Evolutionary conservation across 768 basidiomycete genomes (phyloP).

Genomic region (Mycena pura): DNA sequence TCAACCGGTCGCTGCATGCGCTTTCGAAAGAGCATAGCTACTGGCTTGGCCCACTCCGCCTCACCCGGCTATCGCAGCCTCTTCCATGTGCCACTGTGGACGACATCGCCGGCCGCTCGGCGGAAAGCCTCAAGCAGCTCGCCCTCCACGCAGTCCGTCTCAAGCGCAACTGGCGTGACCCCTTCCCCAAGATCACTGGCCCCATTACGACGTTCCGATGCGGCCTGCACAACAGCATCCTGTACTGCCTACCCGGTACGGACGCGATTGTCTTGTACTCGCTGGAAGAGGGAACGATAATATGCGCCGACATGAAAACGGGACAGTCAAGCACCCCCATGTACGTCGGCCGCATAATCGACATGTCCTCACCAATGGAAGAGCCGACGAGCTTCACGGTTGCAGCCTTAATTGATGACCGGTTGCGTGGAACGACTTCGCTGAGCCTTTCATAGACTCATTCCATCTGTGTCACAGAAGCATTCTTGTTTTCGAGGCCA

Average conservation of each 20-base stretch:
- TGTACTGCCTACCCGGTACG: constrained; percentile 9
- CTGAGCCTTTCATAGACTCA: no score
- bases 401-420: not conserved
- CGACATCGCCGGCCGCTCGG: constrained; percentile 31
- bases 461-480: not conserved
- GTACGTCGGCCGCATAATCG: not conserved
- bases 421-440: not conserved
- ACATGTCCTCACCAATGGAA: constrained; percentile 14
- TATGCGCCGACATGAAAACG: constrained; percentile 11
- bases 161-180: constrained; percentile 36
- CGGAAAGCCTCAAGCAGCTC: constrained; percentile 32
- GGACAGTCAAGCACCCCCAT: not conserved
- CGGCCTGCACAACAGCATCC: constrained; percentile 7
- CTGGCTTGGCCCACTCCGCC: constrained; percentile 37
- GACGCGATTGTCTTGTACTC: constrained; percentile 15
- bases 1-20: constrained; percentile 26
- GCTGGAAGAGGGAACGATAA: not conserved
- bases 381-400: not conserved
- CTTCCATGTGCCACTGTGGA: constrained; percentile 37
- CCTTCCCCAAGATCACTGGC: constrained; percentile 26
- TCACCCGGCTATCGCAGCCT: constrained; percentile 30
- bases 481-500: not conserved
- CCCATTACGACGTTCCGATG: constrained; percentile 21
- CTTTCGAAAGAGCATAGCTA: constrained; percentile 33
- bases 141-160: constrained; percentile 37